A percentile compares a stretch with the other conserved stretches of the same genome.
phyloP scores from a whole-genome alignment of 2,329 filamentous ascomycete species.

The Tolypocladium inflatum region DNA sequence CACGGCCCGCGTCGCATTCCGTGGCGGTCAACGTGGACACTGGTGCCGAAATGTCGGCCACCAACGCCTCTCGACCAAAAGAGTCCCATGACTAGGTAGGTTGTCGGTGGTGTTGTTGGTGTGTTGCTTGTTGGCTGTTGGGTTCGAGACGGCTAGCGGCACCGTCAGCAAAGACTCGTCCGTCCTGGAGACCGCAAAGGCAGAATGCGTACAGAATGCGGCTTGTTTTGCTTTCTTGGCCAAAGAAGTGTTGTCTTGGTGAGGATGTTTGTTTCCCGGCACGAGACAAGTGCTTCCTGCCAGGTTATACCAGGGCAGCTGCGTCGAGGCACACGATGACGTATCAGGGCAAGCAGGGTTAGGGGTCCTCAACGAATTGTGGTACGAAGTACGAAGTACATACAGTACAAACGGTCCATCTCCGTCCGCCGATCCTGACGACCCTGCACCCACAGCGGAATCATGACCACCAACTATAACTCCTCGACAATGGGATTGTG shows the following conservation, averaged over 20 bases:
- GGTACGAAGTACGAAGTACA: too few species aligned
- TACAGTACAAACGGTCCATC: not conserved
- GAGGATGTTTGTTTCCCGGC: not conserved
- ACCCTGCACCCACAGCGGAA: not conserved
- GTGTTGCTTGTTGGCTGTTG: not conserved
- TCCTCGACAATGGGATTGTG: too few species aligned
- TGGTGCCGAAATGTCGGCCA: slow-evolving; percentile 40
- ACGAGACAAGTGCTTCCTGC: not conserved
- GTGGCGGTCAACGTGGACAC: slow-evolving; percentile 32
- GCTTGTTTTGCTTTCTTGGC: not conserved
- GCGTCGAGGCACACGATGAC: not conserved
- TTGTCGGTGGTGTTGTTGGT: not conserved
- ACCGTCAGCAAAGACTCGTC: not conserved
- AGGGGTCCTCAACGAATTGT: not conserved
- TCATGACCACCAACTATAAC: not conserved
- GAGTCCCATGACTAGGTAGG: slow-evolving; percentile 29
- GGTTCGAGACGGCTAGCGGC: not conserved
- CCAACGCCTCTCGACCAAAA: slow-evolving; percentile 38
- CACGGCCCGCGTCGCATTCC: slow-evolving; percentile 40
- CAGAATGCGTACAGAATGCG: not conserved
- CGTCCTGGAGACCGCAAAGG: not conserved
- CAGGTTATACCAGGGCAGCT: not conserved
- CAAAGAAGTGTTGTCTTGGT: not conserved
- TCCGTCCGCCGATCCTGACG: not conserved
- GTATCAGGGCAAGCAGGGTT: not conserved